Percentiles rank a stretch among this genome's conserved stretches.
Evolutionary conservation across 2,329 filamentous ascomycete genomes (phyloP).

Genomic region (Clonostachys byssicola): DNA sequence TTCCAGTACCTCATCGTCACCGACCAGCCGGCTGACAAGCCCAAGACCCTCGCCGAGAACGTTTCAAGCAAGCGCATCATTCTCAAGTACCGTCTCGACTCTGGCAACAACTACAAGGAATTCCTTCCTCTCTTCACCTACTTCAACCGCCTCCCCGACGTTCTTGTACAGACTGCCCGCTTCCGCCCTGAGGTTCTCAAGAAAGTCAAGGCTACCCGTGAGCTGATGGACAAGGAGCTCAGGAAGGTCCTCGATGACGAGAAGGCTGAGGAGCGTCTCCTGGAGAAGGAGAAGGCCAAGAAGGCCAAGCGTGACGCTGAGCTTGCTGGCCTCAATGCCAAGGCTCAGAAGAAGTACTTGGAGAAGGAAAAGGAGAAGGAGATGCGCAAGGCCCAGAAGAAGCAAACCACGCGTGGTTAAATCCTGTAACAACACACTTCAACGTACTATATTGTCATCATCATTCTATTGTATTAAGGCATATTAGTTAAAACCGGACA

Average conservation of each 20-base stretch:
- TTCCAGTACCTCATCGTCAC: constrained; percentile 86
- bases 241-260: constrained; percentile 74
- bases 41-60: constrained; percentile 79
- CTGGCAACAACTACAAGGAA: constrained; percentile 55
- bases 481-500: too few relatives aligned
- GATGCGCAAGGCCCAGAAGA: constrained; percentile 50
- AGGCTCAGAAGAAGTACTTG: constrained; percentile 81
- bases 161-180: constrained; percentile 70
- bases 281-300: constrained; percentile 70
- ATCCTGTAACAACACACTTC: constrained; percentile 43
- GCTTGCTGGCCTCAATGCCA: constrained; percentile 71
- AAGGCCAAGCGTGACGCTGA: constrained; percentile 89
- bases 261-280: constrained; percentile 73
- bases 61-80: constrained; percentile 81
- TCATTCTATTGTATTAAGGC: too few relatives aligned
- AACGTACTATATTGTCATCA: too few relatives aligned
- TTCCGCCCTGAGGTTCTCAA: constrained; percentile 89
- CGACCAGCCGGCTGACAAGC: constrained; percentile 86
- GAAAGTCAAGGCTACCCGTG: constrained; percentile 76
- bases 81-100: constrained; percentile 69
- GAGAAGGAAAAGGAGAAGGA: constrained; percentile 79
- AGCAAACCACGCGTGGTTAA: constrained; percentile 47
- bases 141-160: constrained; percentile 82
- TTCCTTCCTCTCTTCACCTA: constrained; percentile 74
- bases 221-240: constrained; percentile 75